phyloP scores from a whole-genome alignment of 306 rosid species.

The Rosa rugosa region DNA sequence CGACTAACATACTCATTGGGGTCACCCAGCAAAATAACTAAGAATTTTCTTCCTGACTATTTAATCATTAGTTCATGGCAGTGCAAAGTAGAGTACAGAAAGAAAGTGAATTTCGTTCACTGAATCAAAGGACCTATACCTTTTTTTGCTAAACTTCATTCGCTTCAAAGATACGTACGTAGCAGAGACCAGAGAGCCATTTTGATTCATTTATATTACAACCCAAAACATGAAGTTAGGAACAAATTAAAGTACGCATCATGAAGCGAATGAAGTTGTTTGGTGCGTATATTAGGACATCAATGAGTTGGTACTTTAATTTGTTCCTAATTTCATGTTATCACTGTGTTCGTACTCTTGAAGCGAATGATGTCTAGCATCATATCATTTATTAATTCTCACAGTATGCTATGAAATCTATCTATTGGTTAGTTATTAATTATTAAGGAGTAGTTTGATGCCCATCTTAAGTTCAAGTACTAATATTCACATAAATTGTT shows the following conservation, averaged over 20 bases:
- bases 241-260: not conserved
- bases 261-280: not conserved
- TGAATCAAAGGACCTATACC: not conserved
- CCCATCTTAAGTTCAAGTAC: not conserved
- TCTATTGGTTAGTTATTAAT: not conserved
- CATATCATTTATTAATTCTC: too few relatives aligned
- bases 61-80: not conserved
- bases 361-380: too few relatives aligned
- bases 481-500: not conserved
- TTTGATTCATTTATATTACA: too few relatives aligned
- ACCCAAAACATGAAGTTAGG: not conserved
- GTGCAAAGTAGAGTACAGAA: not conserved
- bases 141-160: too few relatives aligned
- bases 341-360: too few relatives aligned
- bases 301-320: not conserved
- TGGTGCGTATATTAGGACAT: not conserved
- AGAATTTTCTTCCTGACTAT: not conserved
- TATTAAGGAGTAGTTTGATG: not conserved
- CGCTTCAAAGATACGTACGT: too few relatives aligned
- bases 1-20: conserved; percentile 5
- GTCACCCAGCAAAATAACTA: not conserved
- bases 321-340: not conserved
- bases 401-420: not conserved
- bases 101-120: not conserved
- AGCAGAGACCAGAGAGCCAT: too few relatives aligned